phyloP scores from a whole-genome alignment of 768 basidiomycete species.

The Clavaria fumosa region DNA sequence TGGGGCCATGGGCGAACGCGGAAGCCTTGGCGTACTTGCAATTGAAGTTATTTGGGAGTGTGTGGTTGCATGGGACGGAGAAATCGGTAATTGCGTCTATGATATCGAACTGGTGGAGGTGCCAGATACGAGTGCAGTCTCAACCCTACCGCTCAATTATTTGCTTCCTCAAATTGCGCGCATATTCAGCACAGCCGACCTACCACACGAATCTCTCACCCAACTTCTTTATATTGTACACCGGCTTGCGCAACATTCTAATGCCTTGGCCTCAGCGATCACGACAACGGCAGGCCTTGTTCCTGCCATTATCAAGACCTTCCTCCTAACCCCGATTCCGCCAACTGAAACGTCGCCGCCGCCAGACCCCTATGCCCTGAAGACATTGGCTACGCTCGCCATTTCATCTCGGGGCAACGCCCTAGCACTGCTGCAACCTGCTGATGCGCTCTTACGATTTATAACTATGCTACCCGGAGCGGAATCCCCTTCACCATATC shows the following conservation, averaged over 20 bases:
- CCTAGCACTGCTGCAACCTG: conserved; percentile 32
- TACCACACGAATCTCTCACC: conserved; percentile 31
- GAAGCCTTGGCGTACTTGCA: conserved; percentile 49
- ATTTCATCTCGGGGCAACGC: conserved; percentile 59
- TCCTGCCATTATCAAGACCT: conserved; percentile 33
- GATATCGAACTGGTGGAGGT: conserved; percentile 35
- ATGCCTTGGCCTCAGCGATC: conserved; percentile 35
- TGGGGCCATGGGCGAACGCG: conserved; percentile 48
- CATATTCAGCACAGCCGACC: conserved; percentile 24
- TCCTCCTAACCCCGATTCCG: conserved; percentile 40
- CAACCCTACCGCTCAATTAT: conserved; percentile 25
- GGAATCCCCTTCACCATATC: conserved; percentile 23
- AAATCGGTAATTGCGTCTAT: too few relatives aligned
- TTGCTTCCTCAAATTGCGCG: conserved; percentile 36
- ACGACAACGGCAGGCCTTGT: conserved; percentile 37
- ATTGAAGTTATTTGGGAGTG: conserved; percentile 65
- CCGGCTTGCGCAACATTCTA: conserved; percentile 46
- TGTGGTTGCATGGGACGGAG: conserved; percentile 48
- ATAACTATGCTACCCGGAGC: conserved; percentile 43
- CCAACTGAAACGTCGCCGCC: conserved; percentile 19
- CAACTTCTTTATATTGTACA: conserved; percentile 46
- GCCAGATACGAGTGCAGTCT: conserved; percentile 14
- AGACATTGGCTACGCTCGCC: conserved; percentile 41
- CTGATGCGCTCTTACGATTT: conserved; percentile 62
- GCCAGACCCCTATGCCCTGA: conserved; percentile 37